Base-by-base conservation (phyloP, 306 rosid species). In the Dalbergia cochinchinensis region DNA sequence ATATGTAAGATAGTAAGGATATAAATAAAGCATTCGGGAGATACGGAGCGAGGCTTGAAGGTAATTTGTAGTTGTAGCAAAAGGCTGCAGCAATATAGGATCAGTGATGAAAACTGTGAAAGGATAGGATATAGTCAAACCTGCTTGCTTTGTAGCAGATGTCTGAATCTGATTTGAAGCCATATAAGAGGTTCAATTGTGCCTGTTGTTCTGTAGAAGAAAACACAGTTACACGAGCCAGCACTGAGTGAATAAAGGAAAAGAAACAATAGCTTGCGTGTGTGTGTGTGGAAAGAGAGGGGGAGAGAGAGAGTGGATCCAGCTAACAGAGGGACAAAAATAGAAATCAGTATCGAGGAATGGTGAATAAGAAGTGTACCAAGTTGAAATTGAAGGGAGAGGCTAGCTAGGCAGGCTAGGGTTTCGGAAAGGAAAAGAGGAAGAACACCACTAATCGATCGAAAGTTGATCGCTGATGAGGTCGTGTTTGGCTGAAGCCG, bases 401-500 rank as follows among this genome's bases (percentile, higher is more conserved):
- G 33, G 5, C 2, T 26, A 26, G 2, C 31, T 26, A 18, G 26
- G 15, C 45, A 31, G 41, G 34, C 34, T 73, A 73, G 82, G 78
- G 82, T 62, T 76, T 44, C 14, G 20, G 74, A 18, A 62, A 35
- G 22, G 80, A 60, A 44, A 55, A 45, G 71, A 8, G 62, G 64
- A 51, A 66, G 60, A 60, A 26, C n/a, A 4, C 14, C 2, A 47
- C 22, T 11, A n/a, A n/a, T 66, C 74, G 88, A 82, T 77, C 88
- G 83, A 82, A 74, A 68, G 53, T 65, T 35, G 78, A 80, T 87
- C 83, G 85, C 53, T 74, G 92, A 88, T 88, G 86, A 88, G 98
- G 87, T 92, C 85, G 89, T 94, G 97, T 90, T 94, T 89, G 97
- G 93, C 84, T 77, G 88, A 91, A 85, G 94, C 97, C 97, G 97